A percentile compares a stretch with the other conserved stretches of the same genome.
Conservation (phyloP, 2,329 filamentous ascomycete species). For the Pseudopithomyces chartarum region DNA sequence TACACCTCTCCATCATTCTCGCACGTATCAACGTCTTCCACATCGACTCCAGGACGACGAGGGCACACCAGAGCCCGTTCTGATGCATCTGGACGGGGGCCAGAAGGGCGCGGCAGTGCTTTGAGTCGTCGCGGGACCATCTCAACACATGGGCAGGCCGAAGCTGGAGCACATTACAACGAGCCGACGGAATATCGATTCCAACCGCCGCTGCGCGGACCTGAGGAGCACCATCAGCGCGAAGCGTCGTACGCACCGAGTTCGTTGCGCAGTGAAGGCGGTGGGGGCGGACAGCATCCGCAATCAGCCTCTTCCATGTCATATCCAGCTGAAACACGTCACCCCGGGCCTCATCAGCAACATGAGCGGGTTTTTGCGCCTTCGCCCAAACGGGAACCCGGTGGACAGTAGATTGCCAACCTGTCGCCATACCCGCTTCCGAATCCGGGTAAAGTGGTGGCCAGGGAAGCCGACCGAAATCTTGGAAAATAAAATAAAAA, state of each 20-base stretch:
- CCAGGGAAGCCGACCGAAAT: neutral
- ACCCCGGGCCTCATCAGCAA: conserved; percentile 38
- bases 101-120: conserved; percentile 35
- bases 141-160: conserved; percentile 35
- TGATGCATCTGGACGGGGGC: conserved; percentile 58
- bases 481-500: neutral
- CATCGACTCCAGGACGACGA: conserved; percentile 61
- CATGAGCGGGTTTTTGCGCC: conserved; percentile 38
- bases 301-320: conserved; percentile 29
- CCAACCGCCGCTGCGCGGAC: conserved; percentile 20
- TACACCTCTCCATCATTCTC: conserved; percentile 59
- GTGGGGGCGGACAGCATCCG: conserved; percentile 29
- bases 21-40: conserved; percentile 60
- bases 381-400: conserved; percentile 44
- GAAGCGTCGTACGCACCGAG: conserved; percentile 24
- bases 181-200: conserved; percentile 31
- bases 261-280: conserved; percentile 31
- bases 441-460: conserved; percentile 19
- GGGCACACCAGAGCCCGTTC: conserved; percentile 69
- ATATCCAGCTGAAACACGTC: conserved; percentile 42
- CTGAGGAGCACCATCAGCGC: conserved; percentile 27
- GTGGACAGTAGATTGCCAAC: conserved; percentile 37
- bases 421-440: conserved; percentile 29
- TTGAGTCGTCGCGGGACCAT: conserved; percentile 40
- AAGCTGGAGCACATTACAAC: conserved; percentile 30